Base-by-base conservation (phyloP, 2,329 filamentous ascomycete genomes). In the Hypomyces rosellus region DNA sequence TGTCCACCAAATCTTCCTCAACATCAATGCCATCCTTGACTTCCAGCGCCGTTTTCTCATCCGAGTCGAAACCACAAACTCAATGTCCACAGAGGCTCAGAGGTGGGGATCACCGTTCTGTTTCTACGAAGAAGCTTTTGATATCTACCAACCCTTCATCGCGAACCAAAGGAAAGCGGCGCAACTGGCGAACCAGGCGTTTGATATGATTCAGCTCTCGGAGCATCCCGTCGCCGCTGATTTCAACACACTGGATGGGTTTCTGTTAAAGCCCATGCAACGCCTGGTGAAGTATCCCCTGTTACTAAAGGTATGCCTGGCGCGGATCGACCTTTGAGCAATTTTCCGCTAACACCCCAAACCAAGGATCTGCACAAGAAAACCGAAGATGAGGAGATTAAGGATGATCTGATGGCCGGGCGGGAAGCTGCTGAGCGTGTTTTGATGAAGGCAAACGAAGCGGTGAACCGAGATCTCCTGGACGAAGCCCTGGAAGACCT, bases 31-130 rank as follows among this genome's bases (percentile, higher is more conserved):
- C 30, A 88, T 99, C 44, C 78, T 99, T 47, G 93, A 99, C 68
- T 96, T 96, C 65, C 92, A 97, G 65, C 85, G 95, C 55, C 83
- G 91, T 25, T 97, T 99, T 62, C 75, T 99, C 44, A 97, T 99
- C 61, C 86, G 90, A 49, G 88, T 99, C 55, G 93, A 99, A 71
- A 95, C 95, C 25, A 95, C 91, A 36, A 96, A 97, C 63, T 90
- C 88, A 3, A 81, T 89, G 70, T 80, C 88, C 1, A 78, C 85
- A 54, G 72, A 78, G 4, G 76, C 81, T 54, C 93, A 99, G 66
- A 87, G 92, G 65, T 99, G 93, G 93, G 93, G 93, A n/a, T 78
- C 83, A n/a, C 81, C 95, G 0, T 97, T 97, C 64, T 79, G 87
- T 13, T 76, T 84, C 13, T 90, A 92, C 64, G 89, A 93, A 65